Conservation (phyloP, 2,329 filamentous ascomycete genomes). For the Ambrosiella beaveri region DNA sequence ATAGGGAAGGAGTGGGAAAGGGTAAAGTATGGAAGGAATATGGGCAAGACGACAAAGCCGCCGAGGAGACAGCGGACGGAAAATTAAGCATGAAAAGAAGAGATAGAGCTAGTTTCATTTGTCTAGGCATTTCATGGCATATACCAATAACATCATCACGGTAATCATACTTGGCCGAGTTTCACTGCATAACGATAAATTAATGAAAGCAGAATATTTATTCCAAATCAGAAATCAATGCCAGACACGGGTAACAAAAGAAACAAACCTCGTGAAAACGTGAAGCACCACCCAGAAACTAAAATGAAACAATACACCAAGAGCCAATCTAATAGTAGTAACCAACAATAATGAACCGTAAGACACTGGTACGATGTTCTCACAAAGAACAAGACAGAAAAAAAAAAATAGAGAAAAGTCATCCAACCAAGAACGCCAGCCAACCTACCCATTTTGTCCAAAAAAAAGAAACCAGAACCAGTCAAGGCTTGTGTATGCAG, state of each 20-base stretch:
- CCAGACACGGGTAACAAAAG: neutral
- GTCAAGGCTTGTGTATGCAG: no score
- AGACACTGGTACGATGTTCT: no score
- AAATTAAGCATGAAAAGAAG: neutral
- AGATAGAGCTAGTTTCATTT: neutral
- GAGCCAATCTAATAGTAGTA: constrained; percentile 3
- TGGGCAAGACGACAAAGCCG: constrained; percentile 3
- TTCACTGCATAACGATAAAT: no score
- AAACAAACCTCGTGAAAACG: neutral
- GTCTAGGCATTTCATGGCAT: neutral
- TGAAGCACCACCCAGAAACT: constrained; percentile 2
- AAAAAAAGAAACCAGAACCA: no score
- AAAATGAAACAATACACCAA: neutral
- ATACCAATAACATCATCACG: neutral
- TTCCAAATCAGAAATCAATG: no score
- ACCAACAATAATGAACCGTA: neutral
- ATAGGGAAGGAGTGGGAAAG: constrained; percentile 11
- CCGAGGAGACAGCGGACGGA: constrained; percentile 2
- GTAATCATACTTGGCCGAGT: no score
- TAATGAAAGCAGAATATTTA: no score
- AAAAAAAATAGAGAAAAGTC: constrained; percentile 2
- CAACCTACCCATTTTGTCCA: no score
- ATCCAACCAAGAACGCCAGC: no score
- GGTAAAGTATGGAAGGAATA: constrained; percentile 8
- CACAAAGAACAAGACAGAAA: neutral